Evolutionary conservation across 257 asterid species (phyloP), one percentile per base, ranked within the genome.

Genomic region (Jacaranda mimosifolia): DNA sequence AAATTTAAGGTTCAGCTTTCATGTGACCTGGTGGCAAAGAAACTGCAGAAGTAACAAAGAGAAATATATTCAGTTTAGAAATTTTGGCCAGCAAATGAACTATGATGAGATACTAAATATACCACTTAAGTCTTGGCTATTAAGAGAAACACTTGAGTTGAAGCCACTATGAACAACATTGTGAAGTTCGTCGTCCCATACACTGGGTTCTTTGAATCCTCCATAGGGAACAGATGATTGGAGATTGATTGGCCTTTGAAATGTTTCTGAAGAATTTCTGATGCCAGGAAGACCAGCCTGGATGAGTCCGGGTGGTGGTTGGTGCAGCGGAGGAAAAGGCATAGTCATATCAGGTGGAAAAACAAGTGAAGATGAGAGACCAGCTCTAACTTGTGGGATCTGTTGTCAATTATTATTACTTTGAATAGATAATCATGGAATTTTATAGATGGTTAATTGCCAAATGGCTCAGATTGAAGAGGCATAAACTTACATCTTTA

Each of bases 121-220:
- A 88, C 93, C 93, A 73, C 81, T 87, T 75, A 84, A 58, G 82
- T 87, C 90, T 72, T 82, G 89, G 84, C 83, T 77, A 73, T 58
- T 78, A 63, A 76, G 83, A 67, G 89, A 80, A 73, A 65, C 75
- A 12, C 59, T 84, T 9, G 91, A 73, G 79, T 81, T 86, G 68
- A 89, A 83, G 77, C 93, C 89, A 83, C 82, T 87, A 71, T 86
- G 91, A 77, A 91, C 79, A 48, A 89, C 64, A 63, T 85, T 87
- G 53, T 89, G 88, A 68, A 91, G 93, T 80, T 91, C 94, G 74
- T 80, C 88, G 35, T 86, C 91, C 94, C 97, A 91, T 51, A 76
- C 63, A 40, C 73, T 63, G 1, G 80, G 79, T 39, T 77, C 77
- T 70, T 57, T 74, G 42, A 70, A 70, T 45, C 84, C 86, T 70